Conservation (phyloP, 2,329 filamentous ascomycete species). For the Seiridium unicorne region DNA sequence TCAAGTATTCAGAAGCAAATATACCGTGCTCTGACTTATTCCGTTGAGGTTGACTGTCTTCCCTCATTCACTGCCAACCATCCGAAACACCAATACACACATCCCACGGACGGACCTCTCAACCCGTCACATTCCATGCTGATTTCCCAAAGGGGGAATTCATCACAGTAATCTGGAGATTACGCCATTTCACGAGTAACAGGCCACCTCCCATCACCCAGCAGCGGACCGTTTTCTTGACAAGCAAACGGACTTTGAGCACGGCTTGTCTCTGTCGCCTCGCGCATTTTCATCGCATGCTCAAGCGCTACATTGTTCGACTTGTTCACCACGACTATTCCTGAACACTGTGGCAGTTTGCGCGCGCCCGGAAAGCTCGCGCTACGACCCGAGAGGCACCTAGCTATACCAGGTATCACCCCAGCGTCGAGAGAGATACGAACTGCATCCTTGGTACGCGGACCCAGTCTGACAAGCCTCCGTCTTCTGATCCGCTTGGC, state of each 20-base stretch:
- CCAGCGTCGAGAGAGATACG: not conserved
- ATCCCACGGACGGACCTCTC: not conserved
- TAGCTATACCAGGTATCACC: too few relatives aligned
- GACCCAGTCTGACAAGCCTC: not conserved
- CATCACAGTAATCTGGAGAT: not conserved
- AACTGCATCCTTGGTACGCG: not conserved
- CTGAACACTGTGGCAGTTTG: not conserved
- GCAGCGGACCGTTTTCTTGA: not conserved
- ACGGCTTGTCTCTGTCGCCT: not conserved
- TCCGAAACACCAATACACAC: not conserved
- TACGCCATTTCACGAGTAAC: not conserved
- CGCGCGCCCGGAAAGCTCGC: too few relatives aligned
- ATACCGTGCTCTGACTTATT: not conserved
- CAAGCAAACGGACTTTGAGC: not conserved
- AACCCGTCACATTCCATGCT: not conserved
- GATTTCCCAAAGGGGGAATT: conserved; percentile 2
- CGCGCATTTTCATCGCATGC: too few relatives aligned
- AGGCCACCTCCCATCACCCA: not conserved
- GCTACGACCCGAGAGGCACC: too few relatives aligned
- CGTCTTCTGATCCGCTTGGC: not conserved
- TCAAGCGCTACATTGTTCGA: too few relatives aligned
- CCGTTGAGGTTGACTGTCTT: not conserved
- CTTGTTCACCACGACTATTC: not conserved
- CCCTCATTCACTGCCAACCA: not conserved
- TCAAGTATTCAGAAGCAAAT: not conserved